Evolutionary conservation across 2,329 filamentous ascomycete genomes (phyloP).

Genomic region (Ceratocystis destructans): DNA sequence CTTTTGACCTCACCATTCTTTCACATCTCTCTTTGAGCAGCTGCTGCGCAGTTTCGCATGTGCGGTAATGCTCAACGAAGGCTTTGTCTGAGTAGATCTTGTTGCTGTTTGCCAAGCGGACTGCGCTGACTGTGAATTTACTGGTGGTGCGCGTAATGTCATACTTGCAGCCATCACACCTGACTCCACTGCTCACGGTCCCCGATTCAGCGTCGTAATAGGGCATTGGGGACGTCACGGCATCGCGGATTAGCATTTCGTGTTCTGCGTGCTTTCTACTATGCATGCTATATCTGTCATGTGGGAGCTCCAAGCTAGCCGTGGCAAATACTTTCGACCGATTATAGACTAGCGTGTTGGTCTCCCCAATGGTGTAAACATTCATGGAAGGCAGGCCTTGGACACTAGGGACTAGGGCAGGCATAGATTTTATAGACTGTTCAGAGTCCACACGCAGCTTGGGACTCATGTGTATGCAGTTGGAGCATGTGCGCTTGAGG

Average conservation of each 20-base stretch:
- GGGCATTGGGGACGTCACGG: background rate
- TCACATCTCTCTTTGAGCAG: background rate
- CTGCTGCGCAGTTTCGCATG: background rate
- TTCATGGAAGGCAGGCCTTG: background rate
- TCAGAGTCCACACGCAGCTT: background rate
- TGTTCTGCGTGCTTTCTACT: background rate
- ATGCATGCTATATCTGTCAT: no score
- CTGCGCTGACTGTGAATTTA: background rate
- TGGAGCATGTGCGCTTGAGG: background rate
- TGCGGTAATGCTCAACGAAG: slow-evolving; percentile 6
- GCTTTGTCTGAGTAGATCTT: slow-evolving; percentile 4
- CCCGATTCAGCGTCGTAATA: background rate
- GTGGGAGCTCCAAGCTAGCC: background rate
- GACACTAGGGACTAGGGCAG: background rate
- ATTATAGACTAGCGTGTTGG: no score
- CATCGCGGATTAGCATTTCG: background rate
- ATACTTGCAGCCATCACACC: slow-evolving; percentile 4
- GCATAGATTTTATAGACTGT: background rate
- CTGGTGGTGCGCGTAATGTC: background rate
- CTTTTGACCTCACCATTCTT: background rate
- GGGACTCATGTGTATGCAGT: background rate
- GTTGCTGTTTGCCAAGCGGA: background rate
- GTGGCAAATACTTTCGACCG: background rate
- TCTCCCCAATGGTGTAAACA: background rate
- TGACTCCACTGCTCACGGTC: background rate